Conservation (phyloP, 108 stramenopile species). For the Cyclotella baltica region DNA sequence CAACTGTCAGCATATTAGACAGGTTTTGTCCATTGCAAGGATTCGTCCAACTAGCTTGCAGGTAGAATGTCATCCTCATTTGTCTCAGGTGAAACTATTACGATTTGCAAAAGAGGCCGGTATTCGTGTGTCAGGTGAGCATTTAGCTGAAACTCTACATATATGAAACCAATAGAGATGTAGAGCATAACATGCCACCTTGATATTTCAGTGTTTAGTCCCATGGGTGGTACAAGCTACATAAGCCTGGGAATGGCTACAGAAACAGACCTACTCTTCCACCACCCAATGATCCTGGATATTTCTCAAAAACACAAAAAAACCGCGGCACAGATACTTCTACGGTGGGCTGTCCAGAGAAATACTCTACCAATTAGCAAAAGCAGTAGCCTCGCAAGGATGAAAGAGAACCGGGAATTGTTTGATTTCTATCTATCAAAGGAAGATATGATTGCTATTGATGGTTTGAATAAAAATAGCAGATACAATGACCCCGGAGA, state of each 20-base stretch:
- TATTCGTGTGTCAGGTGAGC: constrained; percentile 77
- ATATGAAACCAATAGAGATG: not conserved
- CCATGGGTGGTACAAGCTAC: constrained; percentile 86
- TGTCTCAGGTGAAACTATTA: constrained; percentile 81
- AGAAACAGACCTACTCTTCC: constrained; percentile 68
- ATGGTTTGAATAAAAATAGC: constrained; percentile 77
- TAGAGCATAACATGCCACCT: too few relatives aligned
- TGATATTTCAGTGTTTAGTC: constrained; percentile 87
- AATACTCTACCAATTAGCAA: constrained; percentile 87
- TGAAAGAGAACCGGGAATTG: constrained; percentile 83
- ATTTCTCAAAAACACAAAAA: constrained; percentile 74
- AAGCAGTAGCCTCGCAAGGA: constrained; percentile 64
- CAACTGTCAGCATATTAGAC: constrained; percentile 79
- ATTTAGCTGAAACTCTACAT: not conserved
- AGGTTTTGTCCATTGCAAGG: constrained; percentile 69
- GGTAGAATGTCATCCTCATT: constrained; percentile 92
- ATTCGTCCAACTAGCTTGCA: constrained; percentile 89
- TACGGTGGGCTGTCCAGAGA: constrained; percentile 91
- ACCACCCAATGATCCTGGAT: constrained; percentile 57
- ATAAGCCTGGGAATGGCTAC: constrained; percentile 84
- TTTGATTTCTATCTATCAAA: constrained; percentile 80
- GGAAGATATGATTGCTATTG: constrained; percentile 79
- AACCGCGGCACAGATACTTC: constrained; percentile 86
- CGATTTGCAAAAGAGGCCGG: constrained; percentile 81
- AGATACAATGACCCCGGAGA: constrained; percentile 95